Evolutionary conservation across 2,329 filamentous ascomycete species (phyloP), one percentile per base, ranked within the genome.

Genomic region (Apiospora hydei): DNA sequence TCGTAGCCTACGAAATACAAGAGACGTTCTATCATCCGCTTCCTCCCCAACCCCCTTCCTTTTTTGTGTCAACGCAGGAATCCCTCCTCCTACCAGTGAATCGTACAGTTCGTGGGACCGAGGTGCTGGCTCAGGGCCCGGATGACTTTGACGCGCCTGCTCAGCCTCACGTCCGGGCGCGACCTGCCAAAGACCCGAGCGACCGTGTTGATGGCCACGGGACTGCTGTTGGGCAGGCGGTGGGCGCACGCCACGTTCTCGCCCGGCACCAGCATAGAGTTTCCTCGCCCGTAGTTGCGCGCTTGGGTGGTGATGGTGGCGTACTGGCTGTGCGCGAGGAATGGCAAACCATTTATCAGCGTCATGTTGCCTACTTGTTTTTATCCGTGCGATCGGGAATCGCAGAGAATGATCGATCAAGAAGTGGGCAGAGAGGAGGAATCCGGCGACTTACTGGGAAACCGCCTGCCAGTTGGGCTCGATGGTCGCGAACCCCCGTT

Each of bases 281-380:
- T 64, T 5, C 57, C 57, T 4, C 57, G 30, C 18, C 57, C 34
- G 21, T 2, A 21, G 10, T 64, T 41, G 18, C 57, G 57, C 21
- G 57, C 57, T 64, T 64, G 57, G 57, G 57, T 64, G 30, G 41
- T 64, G 57, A 64, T 41, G 34, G 57, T 64, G 57, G 34, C 34
- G 57, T 64, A 64, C 30, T 64, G 57, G 34, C 57, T 64, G 57
- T 64, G 57, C 34, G 57, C 10, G 34, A 18, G 18, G 16, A 41
- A 10, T 21, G 14, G 26, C 16, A 57, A 14, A 5, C 7, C 14
- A 34, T 10, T 13, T 1, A 10, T 64, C 6, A 64, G 57, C 18
- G 18, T 11, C 21, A 6, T 24, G 26, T 4, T 11, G 2, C n/a
- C 11, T 24, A 3, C n/a, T 47, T 47, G 4, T 10, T 49, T n/a